phyloP scores from a whole-genome alignment of 305 asterid genomes.

The Fraxinus albicans region DNA sequence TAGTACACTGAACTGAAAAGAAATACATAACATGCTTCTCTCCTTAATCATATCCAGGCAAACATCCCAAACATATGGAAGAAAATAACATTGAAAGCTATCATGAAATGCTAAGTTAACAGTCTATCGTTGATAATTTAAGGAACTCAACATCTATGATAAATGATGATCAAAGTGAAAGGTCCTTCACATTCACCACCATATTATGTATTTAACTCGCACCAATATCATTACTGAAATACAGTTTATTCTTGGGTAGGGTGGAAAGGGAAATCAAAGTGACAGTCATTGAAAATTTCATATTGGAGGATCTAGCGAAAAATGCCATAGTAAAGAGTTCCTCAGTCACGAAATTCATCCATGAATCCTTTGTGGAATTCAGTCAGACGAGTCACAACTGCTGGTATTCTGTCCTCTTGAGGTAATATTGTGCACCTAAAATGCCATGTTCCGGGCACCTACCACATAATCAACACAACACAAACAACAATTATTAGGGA shows the following conservation, averaged over 20 bases:
- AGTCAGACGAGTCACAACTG: constrained; percentile 66
- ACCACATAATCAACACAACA: not conserved
- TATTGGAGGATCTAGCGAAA: not conserved
- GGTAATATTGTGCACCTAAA: constrained; percentile 91
- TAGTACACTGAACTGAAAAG: not conserved
- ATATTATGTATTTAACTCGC: not conserved
- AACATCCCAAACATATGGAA: not conserved
- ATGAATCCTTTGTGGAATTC: constrained; percentile 77
- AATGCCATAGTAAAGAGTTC: not conserved
- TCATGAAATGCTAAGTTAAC: not conserved
- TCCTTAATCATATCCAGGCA: too few species aligned
- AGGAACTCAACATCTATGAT: not conserved
- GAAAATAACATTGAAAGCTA: not conserved
- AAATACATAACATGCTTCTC: not conserved
- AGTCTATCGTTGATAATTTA: not conserved
- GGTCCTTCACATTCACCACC: not conserved
- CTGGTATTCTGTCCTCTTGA: constrained; percentile 80
- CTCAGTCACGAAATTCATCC: constrained; percentile 70
- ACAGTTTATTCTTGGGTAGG: not conserved
- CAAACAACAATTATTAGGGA: not conserved
- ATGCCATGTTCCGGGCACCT: constrained; percentile 96
- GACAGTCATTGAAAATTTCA: not conserved
- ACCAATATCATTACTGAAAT: not conserved
- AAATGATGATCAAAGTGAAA: not conserved
- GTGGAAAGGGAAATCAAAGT: not conserved